These are phyloP conservation scores for Botryotinia calthae DNA, from an alignment of 2,329 filamentous ascomycete species.

Conservation along the genomic window DNA sequence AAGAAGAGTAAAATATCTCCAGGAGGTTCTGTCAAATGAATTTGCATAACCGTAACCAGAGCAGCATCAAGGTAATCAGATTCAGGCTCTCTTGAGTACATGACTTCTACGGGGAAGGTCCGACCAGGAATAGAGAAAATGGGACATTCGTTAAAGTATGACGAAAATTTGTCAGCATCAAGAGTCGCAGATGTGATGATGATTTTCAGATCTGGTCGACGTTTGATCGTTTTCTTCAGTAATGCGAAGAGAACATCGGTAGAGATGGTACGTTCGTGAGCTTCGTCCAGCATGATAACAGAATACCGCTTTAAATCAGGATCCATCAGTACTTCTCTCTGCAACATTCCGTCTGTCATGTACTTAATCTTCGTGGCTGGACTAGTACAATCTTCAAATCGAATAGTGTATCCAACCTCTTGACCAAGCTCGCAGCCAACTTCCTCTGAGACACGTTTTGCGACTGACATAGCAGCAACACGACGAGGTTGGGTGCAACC, in stretches of 20 bases:
- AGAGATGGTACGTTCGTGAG: constrained; percentile 93
- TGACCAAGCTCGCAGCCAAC: constrained; percentile 87
- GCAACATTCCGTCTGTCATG: constrained; percentile 98
- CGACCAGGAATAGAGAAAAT: constrained; percentile 96
- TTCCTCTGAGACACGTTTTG: constrained; percentile 94
- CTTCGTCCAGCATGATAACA: constrained; percentile 97
- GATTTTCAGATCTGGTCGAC: constrained; percentile 82
- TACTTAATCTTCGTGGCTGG: constrained; percentile 94
- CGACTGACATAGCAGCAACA: constrained; percentile 96
- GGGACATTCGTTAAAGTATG: constrained; percentile 92
- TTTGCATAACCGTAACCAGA: constrained; percentile 96
- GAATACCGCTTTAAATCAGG: constrained; percentile 86
- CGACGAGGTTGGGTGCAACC: constrained; percentile 96
- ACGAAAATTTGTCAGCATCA: constrained; percentile 95
- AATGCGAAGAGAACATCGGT: constrained; percentile 94
- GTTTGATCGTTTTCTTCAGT: constrained; percentile 87
- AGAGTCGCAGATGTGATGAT: constrained; percentile 97
- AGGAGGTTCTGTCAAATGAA: constrained; percentile 85
- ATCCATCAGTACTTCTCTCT: constrained; percentile 91
- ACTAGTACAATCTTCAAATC: constrained; percentile 92
- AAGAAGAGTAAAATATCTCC: constrained; percentile 97
- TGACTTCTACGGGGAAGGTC: constrained; percentile 92
- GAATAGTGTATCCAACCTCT: constrained; percentile 95
- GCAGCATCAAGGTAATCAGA: constrained; percentile 93
- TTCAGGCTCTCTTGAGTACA: constrained; percentile 93